These are phyloP conservation scores for Polytrichum formosum DNA, from an alignment of 225 moss, liverwort and hornwort species.

Conservation along the genomic window DNA sequence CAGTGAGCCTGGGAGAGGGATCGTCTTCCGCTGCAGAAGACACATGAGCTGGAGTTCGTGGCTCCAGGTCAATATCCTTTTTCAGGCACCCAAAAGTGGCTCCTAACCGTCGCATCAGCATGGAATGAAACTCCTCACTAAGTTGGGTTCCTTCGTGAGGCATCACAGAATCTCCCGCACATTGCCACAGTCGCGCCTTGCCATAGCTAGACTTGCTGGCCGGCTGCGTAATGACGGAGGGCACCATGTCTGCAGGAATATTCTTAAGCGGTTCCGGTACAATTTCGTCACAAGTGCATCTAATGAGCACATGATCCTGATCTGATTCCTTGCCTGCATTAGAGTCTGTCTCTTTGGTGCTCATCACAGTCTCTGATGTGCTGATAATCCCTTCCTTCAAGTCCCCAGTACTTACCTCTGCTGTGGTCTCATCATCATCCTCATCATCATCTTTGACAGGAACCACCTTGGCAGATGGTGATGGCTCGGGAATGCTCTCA, in stretches of 20 bases:
- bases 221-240: too few relatives aligned
- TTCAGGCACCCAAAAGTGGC: not conserved
- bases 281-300: too few relatives aligned
- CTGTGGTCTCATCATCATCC: not conserved
- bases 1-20: not conserved
- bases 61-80: not conserved
- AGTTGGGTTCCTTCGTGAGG: not conserved
- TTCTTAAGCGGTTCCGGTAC: too few relatives aligned
- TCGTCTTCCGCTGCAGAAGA: not conserved
- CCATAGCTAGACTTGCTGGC: too few relatives aligned
- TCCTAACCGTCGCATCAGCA: not conserved
- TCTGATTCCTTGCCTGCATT: not conserved
- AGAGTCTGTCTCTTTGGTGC: not conserved
- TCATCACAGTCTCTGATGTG: too few relatives aligned
- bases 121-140: not conserved
- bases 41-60: not conserved
- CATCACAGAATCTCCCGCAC: not conserved
- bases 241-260: too few relatives aligned
- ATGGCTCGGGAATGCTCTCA: not conserved
- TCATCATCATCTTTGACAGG: not conserved
- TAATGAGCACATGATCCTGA: not conserved
- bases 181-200: not conserved
- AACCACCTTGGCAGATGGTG: not conserved
- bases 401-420: too few relatives aligned
- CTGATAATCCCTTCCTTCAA: too few relatives aligned